Base-by-base conservation (phyloP, 768 basidiomycete species). In the Agrocybe pediades region DNA sequence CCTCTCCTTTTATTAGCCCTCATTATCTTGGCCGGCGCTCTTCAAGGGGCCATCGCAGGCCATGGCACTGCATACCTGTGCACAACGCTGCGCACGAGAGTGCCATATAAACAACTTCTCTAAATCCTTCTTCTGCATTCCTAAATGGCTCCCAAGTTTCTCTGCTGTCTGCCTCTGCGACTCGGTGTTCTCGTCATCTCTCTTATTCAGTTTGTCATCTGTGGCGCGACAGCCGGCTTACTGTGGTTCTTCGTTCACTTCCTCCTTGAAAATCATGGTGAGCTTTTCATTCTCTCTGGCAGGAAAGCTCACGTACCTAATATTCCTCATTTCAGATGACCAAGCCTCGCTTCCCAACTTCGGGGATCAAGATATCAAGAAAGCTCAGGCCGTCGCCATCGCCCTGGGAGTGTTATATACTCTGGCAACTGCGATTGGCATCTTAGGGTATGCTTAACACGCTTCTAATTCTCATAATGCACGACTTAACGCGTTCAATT, bases 161-260 rank as follows among this genome's bases (percentile, higher is more conserved):
- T 74, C 8, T 74, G 70, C 49, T 78, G 76, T 53, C 60, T 78
- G 11, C 75, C 76, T n/a, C 69, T 76, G 39, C 71, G 75, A 19
- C 59, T 77, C 36, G 75, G 75, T 41, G 73, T 74, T 13, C 50
- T 74, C 17, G 50, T 77, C 19, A 75, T 78, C 41, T 72, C 75
- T 1, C 63, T 75, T 49, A 41, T 75, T 39, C 73, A 75, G 36
- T 76, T 77, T 59, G n/a, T 74, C 36, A 47, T 73, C 9, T 68
- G 62, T 39, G 72, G 67, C 1, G 59, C 55, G 2, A 59, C 66
- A 16, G 70, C 73, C 3, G 75, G 58, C 2, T 26, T 69, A n/a
- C 55, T 67, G n/a, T 70, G 69, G 68, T 70, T 52, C 11, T n/a
- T 36, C n/a, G 33, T 36, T 13, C 33, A 36, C n/a, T 36, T 36